These are phyloP conservation scores for Rhodotorula sp. DNA, from an alignment of 1,284 basidiomycete genomes.

Conservation along the genomic window DNA sequence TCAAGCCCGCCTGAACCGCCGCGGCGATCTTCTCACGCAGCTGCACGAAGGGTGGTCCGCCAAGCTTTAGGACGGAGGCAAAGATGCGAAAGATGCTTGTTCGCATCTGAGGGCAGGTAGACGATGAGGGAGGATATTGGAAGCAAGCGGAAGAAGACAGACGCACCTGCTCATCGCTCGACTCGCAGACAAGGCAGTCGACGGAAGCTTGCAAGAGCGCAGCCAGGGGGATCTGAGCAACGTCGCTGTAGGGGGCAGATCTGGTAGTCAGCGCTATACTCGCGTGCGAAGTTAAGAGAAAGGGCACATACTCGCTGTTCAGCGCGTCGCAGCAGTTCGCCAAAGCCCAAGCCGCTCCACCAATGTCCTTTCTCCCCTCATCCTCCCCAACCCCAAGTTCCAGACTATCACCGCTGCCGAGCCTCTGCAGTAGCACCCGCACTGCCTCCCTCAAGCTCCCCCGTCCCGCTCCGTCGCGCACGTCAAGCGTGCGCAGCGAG, in stretches of 20 bases:
- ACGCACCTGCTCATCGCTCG: conserved; percentile 16
- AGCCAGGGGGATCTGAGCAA: rapidly evolving
- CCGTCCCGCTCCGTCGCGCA: no score
- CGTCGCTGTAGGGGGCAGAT: neutral
- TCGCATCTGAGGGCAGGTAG: neutral
- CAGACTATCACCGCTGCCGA: neutral
- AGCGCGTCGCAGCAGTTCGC: conserved; percentile 33
- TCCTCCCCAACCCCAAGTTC: neutral
- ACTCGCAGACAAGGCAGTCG: neutral
- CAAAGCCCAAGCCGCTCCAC: conserved; percentile 22
- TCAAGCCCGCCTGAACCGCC: neutral
- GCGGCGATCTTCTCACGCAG: neutral
- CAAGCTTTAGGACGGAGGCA: neutral
- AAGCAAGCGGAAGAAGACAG: neutral
- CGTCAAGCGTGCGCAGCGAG: no score
- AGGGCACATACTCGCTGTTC: neutral
- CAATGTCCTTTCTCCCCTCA: neutral
- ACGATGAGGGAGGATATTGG: rapidly evolving
- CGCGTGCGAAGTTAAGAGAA: neutral
- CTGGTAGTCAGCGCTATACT: rapidly evolving
- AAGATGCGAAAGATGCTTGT: conserved; percentile 23
- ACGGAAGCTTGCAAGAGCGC: neutral
- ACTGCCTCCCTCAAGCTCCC: neutral
- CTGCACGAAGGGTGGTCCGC: neutral
- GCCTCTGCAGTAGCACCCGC: neutral